phyloP scores from a whole-genome alignment of 192 early-diverging fungal species.

The Linnemannia schmuckeri region DNA sequence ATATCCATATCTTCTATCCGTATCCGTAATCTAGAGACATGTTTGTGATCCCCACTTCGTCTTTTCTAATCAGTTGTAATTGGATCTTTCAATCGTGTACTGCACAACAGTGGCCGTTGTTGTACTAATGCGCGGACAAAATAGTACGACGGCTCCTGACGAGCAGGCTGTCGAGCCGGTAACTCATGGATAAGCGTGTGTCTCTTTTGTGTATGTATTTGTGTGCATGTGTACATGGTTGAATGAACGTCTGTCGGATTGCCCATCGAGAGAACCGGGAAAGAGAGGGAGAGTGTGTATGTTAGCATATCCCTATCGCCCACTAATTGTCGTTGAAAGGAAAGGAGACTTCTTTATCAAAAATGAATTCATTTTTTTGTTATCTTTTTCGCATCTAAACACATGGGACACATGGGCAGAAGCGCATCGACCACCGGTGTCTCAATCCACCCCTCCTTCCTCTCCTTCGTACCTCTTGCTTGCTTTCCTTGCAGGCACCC shows the following conservation, averaged over 20 bases:
- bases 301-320: neutral
- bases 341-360: neutral
- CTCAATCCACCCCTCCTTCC: neutral
- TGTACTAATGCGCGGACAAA: neutral
- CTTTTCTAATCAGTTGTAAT: neutral
- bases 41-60: neutral
- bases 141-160: neutral
- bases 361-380: neutral
- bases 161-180: neutral
- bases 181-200: neutral
- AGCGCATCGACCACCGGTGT: slow-evolving; percentile 9
- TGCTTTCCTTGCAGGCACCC: neutral
- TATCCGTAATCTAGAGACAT: neutral
- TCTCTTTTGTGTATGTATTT: neutral
- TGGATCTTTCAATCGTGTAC: neutral
- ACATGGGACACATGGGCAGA: neutral
- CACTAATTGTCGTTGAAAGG: neutral
- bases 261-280: neutral
- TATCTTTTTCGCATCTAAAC: neutral
- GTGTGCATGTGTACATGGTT: neutral
- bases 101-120: neutral
- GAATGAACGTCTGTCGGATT: neutral
- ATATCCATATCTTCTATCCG: neutral
- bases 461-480: neutral
- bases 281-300: neutral